Conservation (phyloP, 768 basidiomycete genomes). For the Sporobolomyces roseus region DNA sequence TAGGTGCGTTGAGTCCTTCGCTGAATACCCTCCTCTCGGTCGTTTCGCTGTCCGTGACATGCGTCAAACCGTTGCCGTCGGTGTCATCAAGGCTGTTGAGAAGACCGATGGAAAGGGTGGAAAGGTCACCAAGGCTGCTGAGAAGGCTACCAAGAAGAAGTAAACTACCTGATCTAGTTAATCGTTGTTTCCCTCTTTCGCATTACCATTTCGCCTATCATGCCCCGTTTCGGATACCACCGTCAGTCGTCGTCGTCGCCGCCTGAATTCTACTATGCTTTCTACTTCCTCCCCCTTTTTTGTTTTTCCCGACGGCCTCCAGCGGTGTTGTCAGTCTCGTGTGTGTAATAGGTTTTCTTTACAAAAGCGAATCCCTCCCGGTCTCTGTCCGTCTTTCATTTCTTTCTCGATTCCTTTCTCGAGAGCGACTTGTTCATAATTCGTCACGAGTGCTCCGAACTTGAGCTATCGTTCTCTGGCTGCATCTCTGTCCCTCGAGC, state of each 20-base stretch:
- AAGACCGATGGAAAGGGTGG: conserved; percentile 72
- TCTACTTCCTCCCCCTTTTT: background rate
- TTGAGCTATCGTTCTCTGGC: too few species aligned
- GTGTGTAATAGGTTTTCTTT: conserved; percentile 13
- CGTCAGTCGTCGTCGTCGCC: conserved; percentile 6
- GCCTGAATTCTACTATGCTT: background rate
- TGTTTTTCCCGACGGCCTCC: background rate
- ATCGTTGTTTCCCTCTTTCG: conserved; percentile 1
- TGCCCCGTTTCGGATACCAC: conserved; percentile 16
- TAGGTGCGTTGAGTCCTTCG: conserved; percentile 44
- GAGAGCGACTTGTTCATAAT: too few species aligned
- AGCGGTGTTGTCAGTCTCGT: background rate
- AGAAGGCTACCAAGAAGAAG: conserved; percentile 34
- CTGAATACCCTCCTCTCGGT: conserved; percentile 89
- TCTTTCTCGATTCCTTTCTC: background rate
- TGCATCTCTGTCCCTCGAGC: too few species aligned
- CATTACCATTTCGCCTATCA: conserved; percentile 6
- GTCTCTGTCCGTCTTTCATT: background rate
- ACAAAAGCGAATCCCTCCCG: too few species aligned
- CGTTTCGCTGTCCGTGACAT: conserved; percentile 99
- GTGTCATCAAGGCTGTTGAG: conserved; percentile 89
- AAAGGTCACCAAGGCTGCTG: conserved; percentile 37
- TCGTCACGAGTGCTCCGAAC: too few species aligned
- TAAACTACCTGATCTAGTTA: background rate
- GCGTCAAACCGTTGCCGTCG: conserved; percentile 80